Evolutionary conservation across 2,329 filamentous ascomycete genomes (phyloP), one percentile per base, ranked within the genome.

Genomic region (Periconia macrospinosa): DNA sequence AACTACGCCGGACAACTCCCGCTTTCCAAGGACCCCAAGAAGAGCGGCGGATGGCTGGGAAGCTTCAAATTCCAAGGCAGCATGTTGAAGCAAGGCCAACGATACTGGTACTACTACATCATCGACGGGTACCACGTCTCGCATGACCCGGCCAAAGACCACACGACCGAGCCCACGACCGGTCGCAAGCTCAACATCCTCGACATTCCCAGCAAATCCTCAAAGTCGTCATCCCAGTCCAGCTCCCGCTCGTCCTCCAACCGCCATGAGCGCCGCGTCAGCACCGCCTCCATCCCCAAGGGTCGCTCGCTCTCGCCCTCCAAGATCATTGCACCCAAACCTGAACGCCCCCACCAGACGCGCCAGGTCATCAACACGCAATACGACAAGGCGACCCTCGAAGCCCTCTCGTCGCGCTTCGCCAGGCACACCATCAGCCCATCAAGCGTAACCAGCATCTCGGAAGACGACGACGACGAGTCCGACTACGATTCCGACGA

Each of bases 81-180:
- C 58, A 93, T 91, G 56, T 85, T 97, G 68, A 87, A 93, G 81
- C 83, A 91, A 68, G 92, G 93, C 75, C 87, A 91, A 75, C 88
- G 93, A 74, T 97, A 97, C 86, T 99, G 94, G 94, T 99, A 97
- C 87, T 99, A 99, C 86, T 99, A 97, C 84, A 97, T 97, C 86
- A 94, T 97, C 77, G 94, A 99, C 76, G 94, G 94, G 67, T 97
- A 97, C 86, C 92, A 97, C 77, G 89, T 96, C 75, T 92, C 92
- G 58, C 93, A 97, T 84, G 94, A 97, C 80, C 92, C 93, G 65
- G 90, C 90, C 75, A 88, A 92, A 75, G 82, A 89, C 70, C 93
- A 89, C 73, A 95, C 90, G 72, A 88, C 90, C 64, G 94, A 99
- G 83, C 92, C 93, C 74, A 97, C 92, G 76, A 97, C 94, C 53